Evolutionary conservation across 1,284 basidiomycete species (phyloP), one percentile per base, ranked within the genome.

Genomic region (Caloboletus firmus): DNA sequence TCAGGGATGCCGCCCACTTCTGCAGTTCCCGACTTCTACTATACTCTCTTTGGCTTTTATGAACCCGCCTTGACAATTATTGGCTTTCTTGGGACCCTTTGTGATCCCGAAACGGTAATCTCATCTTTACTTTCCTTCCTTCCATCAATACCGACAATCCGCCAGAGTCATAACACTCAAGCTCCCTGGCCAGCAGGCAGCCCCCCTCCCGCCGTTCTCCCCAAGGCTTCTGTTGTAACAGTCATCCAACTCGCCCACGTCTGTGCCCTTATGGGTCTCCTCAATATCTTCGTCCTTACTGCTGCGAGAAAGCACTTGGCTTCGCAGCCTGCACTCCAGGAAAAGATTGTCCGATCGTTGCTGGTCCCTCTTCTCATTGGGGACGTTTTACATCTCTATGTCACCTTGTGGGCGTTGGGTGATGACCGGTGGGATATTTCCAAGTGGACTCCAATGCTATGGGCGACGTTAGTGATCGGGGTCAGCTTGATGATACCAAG

Each of bases 331-430:
- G 79, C 79, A 1, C 65, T 89, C n/a, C 84, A 88, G 68, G 87
- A 87, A 67, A 85, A 83, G 68, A 78, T 91, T 18, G 79, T 84
- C 30, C 69, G 72, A 30, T 78, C 85, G 3, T 73, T 89, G 15
- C 74, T 91, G 44, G 79, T 76, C 3, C 87, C 88, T 12, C 79
- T 91, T 10, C 74, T 89, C 40, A 64, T 86, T 30, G 88, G 85
- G 2, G 87, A 91, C 62, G 59, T 87, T 31, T 59, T 82, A 12
- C 87, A 91, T 62, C 64, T 90, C 51, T 76, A 70, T 49, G 67
- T 90, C 49, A 89, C 89, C 0, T 62, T 89, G 17, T 91, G 84
- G 84, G 85, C 85, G 0, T 69, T 89, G 26, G 88, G 85, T 26
- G 85, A 88, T 35, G 72, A 79, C 54, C 75, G 77, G 54, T 90